Conservation (phyloP, 1,284 basidiomycete species). For the Cutaneotrichosporon cavernicola region DNA sequence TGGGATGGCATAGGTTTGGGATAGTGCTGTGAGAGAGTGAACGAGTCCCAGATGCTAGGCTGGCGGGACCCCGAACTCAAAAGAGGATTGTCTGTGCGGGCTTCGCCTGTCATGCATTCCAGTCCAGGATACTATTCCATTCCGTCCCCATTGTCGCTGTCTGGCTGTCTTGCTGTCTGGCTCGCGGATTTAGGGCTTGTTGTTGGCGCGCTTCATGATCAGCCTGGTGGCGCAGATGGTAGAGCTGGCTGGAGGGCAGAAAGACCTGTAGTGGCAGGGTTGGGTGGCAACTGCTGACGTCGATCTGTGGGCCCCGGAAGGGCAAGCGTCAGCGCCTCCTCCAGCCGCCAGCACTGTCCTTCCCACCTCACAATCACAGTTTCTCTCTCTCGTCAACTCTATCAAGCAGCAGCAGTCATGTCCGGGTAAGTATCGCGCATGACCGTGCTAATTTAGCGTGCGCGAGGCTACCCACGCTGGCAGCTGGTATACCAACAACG, state of each 20-base stretch:
- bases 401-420: constrained; percentile 12
- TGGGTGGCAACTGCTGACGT: constrained; percentile 1
- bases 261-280: background rate
- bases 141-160: too few relatives aligned
- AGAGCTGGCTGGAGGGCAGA: too few relatives aligned
- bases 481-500: constrained; percentile 79
- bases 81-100: background rate
- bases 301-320: constrained; percentile 4
- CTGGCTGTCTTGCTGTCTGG: too few relatives aligned
- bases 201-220: too few relatives aligned
- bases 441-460: constrained; percentile 12
- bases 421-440: constrained; percentile 16
- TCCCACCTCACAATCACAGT: constrained; percentile 3
- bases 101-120: too few relatives aligned
- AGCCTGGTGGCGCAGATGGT: too few relatives aligned
- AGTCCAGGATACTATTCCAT: too few relatives aligned
- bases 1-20: background rate
- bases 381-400: background rate
- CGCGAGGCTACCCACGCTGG: constrained; percentile 79
- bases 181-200: too few relatives aligned
- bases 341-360: background rate
- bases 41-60: too few relatives aligned
- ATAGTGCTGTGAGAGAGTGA: background rate
- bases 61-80: background rate
- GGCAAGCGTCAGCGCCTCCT: background rate